These are phyloP conservation scores for Phytophthora litchii DNA, from an alignment of 352 stramenopile genomes.

Conservation along the genomic window DNA sequence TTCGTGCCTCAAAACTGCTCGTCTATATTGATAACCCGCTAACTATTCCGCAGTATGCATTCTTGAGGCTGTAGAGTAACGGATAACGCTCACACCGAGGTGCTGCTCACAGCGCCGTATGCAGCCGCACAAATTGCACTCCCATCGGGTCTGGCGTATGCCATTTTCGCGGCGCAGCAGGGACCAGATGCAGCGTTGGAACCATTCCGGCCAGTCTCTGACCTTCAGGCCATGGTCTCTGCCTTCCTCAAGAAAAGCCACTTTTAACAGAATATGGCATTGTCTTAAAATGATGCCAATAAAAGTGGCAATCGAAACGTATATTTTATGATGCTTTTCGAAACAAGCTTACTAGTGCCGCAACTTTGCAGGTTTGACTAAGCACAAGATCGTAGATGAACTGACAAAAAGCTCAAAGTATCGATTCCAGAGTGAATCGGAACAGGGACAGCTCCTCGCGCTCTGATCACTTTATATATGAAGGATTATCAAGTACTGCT, in stretches of 20 bases:
- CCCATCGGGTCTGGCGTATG: conserved; percentile 19
- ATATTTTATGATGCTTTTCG: too few relatives aligned
- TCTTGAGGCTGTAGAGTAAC: conserved; percentile 2
- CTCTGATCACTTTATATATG: too few relatives aligned
- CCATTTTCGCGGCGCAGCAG: conserved; percentile 16
- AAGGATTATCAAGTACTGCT: too few relatives aligned
- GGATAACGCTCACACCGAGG: conserved; percentile 22
- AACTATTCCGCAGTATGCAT: conserved; percentile 8
- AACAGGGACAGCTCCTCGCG: too few relatives aligned
- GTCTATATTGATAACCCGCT: not conserved
- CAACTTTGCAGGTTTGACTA: too few relatives aligned
- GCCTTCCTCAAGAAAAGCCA: not conserved
- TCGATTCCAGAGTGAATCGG: too few relatives aligned
- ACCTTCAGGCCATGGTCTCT: not conserved
- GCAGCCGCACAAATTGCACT: not conserved
- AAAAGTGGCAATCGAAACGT: too few relatives aligned
- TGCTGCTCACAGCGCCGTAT: conserved; percentile 15
- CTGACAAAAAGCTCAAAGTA: too few relatives aligned
- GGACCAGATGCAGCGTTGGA: conserved; percentile 14
- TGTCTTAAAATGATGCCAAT: too few relatives aligned
- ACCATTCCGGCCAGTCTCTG: conserved; percentile 7
- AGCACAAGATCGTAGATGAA: too few relatives aligned
- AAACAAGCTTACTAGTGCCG: too few relatives aligned
- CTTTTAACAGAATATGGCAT: conserved; percentile 1
- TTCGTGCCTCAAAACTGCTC: conserved; percentile 1